Evolutionary conservation across 495 filamentous ascomycete species (phyloP), one percentile per base, ranked within the genome.

Genomic region (Lophium mytilinum): DNA sequence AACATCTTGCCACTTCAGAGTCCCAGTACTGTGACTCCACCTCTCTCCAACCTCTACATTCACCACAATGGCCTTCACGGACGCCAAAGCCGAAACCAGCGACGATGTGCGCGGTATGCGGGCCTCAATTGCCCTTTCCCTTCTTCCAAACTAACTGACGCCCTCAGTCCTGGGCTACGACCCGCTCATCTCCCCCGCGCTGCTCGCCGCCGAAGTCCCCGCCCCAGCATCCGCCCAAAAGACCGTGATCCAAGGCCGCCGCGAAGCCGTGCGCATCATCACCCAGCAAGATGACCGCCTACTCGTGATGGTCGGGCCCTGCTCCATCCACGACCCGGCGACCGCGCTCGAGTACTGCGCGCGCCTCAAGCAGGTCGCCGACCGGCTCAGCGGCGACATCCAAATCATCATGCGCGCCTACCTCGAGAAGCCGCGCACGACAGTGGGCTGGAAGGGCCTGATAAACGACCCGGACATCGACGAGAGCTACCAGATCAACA

Each of bases 391-490:
- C 55, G 82, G 84, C 59, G 92, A 97, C 69, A 78, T 98, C 36
- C 84, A 82, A 62, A 85, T 98, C 68, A 85, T 98, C 69, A 98
- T 98, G 93, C 88, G 93, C 57, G 90, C 93, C 68, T 98, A 98
- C 78, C 87, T 98, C 18, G 93, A 98, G 80, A 98, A 98, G 78
- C 93, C 93, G 33, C 85, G 93, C 40, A 98, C 93, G n/a, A 98
- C 93, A 1, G 93, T 98, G 37, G 93, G 93, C 64, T 98, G 93
- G 93, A 98, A 98, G 74, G 93, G 93, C 30, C 79, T 98, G 63
- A 96, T 98, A 78, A 98, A 98, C 73, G 93, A 98, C 67, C 93
- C 93, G 1, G 93, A 98, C 63, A 95, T 98, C 71, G 89, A 98
- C 70, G 84, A 95, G 73, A 89, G 86, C 71, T 98, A 84, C 86